Conservation (phyloP, 192 early-diverging fungal genomes). For the Coemansia sp. region DNA sequence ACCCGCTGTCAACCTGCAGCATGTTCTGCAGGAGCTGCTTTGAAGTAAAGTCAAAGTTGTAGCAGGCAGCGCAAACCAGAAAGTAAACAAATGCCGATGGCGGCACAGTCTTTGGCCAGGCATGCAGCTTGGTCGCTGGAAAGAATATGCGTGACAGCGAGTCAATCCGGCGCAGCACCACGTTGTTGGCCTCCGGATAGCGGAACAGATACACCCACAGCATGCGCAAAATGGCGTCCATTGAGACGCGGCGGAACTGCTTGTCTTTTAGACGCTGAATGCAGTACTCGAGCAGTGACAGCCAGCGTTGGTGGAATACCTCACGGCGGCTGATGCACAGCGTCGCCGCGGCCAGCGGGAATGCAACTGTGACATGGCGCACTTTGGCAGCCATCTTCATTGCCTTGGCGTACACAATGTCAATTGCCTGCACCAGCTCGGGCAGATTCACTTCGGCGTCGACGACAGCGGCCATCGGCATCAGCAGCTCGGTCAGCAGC, state of each 20-base stretch:
- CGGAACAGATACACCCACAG: constrained; percentile 95
- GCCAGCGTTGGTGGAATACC: constrained; percentile 82
- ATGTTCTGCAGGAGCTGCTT: constrained; percentile 41
- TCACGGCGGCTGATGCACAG: constrained; percentile 89
- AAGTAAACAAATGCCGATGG: constrained; percentile 49
- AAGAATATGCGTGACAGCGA: constrained; percentile 52
- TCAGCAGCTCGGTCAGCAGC: constrained; percentile 86
- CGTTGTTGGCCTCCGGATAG: constrained; percentile 65
- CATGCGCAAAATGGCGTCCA: constrained; percentile 77
- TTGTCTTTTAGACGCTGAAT: constrained; percentile 77
- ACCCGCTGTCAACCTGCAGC: constrained; percentile 50
- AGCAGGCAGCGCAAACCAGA: constrained; percentile 50
- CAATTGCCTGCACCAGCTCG: constrained; percentile 88
- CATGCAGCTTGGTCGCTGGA: constrained; percentile 51
- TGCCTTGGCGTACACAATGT: constrained; percentile 85
- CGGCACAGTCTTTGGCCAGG: constrained; percentile 55
- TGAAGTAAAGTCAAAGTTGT: constrained; percentile 51
- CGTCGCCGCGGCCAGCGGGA: constrained; percentile 83
- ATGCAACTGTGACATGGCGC: constrained; percentile 71
- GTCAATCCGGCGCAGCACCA: constrained; percentile 50
- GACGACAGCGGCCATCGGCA: constrained; percentile 88
- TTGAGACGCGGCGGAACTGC: constrained; percentile 64
- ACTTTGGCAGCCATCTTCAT: constrained; percentile 89
- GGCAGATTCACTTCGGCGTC: constrained; percentile 94
- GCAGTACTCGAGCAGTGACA: constrained; percentile 64